Evolutionary conservation across 176 grass and related monocot species (phyloP).

Genomic region (Calamus simplicifolius): DNA sequence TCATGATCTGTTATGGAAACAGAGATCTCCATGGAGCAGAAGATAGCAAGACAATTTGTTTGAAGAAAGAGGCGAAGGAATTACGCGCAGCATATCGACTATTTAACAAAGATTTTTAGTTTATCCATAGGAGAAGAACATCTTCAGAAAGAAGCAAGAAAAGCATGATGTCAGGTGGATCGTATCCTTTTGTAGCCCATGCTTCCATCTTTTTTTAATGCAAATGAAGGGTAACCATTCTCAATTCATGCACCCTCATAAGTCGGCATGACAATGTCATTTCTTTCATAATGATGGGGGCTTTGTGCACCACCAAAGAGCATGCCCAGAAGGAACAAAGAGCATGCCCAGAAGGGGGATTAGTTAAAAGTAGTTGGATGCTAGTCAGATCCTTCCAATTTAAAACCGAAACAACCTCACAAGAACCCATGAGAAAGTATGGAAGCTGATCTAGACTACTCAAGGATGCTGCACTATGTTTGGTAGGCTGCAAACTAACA

Average conservation of each 20-base stretch:
- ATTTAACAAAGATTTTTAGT: too few species aligned
- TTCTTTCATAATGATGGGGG: not conserved
- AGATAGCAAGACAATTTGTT: not conserved
- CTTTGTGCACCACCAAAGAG: constrained; percentile 1
- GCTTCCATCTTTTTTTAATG: not conserved
- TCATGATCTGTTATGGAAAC: not conserved
- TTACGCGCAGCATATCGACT: too few species aligned
- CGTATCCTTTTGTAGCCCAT: too few species aligned
- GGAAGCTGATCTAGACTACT: too few species aligned
- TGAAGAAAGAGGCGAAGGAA: too few species aligned
- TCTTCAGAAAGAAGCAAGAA: constrained; percentile 3
- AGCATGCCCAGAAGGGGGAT: not conserved
- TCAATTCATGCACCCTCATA: not conserved
- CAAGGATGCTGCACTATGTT: too few species aligned
- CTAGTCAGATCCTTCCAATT: too few species aligned
- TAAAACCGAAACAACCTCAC: too few species aligned
- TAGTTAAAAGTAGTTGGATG: too few species aligned
- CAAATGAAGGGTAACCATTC: not conserved
- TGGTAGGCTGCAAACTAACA: too few species aligned
- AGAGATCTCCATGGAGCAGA: constrained; percentile 3
- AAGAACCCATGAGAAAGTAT: too few species aligned
- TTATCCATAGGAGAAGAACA: not conserved
- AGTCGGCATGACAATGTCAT: constrained; percentile 11
- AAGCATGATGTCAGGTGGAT: constrained; percentile 3
- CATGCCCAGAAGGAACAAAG: constrained; percentile 1